Evolutionary conservation across 345 rosid genomes (phyloP), one percentile per base, ranked within the genome.

Genomic region (Sisymbrium irio): DNA sequence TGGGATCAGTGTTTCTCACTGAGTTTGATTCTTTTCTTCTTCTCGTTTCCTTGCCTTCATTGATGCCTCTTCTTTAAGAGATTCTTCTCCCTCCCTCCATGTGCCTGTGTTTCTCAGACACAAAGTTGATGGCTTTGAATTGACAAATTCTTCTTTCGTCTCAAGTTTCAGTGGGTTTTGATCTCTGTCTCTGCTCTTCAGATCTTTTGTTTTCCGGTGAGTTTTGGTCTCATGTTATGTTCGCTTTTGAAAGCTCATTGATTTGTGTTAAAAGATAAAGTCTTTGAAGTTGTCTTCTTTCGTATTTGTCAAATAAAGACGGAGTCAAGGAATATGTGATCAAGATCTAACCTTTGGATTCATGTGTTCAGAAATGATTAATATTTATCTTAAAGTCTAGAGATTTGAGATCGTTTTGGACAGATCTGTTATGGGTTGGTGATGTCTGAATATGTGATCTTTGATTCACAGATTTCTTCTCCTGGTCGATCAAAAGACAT

Each of bases 181-280:
- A 49, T 65, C 27, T 65, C 28, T 4, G 11, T 4, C 30, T 41
- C 27, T 42, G 3, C 15, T 37, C 65, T 61, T 62, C 75, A 63
- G 75, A 76, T 76, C 75, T 69, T 69, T 27, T 35, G 2, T 19
- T 44, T 44, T 37, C 75, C 27, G 75, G 79, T 76, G 71, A 63
- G 79, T 76, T 76, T 22, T 55, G 49, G n/a, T 22, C 45, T 4
- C 28, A 2, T 15, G 22, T 14, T 8, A 0, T 17, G 3, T 15
- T 47, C 12, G 6, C 7, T 32, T 42, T 0, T 42, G 10, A 40
- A 11, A 72, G 69, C 69, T 61, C 60, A 27, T 36, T 39, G 51
- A 50, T 71, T 20, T 49, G 69, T 18, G n/a, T 35, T 4, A n/a
- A 1, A 32, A 9, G 57, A 9, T 40, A 1, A 40, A 4, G 15